Evolutionary conservation across 208 protist species (phyloP), one percentile per base, ranked within the genome.

Genomic region (Wallacemonas sp.): DNA sequence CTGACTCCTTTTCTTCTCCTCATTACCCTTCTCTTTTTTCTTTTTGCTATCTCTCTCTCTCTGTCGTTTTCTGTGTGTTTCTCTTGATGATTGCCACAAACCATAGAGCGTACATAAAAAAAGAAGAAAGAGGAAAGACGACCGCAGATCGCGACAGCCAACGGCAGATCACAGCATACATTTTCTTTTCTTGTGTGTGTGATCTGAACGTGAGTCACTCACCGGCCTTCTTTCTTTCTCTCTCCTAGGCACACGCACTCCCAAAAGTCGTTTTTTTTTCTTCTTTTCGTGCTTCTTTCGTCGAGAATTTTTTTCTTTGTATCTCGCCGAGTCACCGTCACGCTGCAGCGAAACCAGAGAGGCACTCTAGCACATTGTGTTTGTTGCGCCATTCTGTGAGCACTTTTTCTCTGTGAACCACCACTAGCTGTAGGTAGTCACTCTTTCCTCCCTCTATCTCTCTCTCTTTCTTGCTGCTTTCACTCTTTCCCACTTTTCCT

Each of bases 271-370:
- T 53, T 65, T 33, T 39, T 46, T 27, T 9, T 34, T 57, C 41
- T n/a, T n/a, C n/a, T n/a, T n/a, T n/a, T n/a, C n/a, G n/a, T n/a
- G n/a, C n/a, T n/a, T n/a, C n/a, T n/a, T n/a, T n/a, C n/a, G n/a
- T n/a, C 44, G 34, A 24, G 50, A 42, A 55, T 30, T 50, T 15
- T 60, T 57, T 55, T 71, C 39, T 33, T 44, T 71, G 15, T 46
- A 24, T 54, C 24, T n/a, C n/a, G n/a, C n/a, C n/a, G n/a, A n/a
- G n/a, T n/a, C n/a, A n/a, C n/a, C n/a, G n/a, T n/a, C n/a, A n/a
- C n/a, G n/a, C n/a, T n/a, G n/a, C n/a, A n/a, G n/a, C n/a, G n/a
- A n/a, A n/a, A n/a, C n/a, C n/a, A n/a, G n/a, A n/a, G n/a, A n/a
- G n/a, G n/a, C n/a, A n/a, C n/a, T n/a, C n/a, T n/a, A n/a, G n/a